Base-by-base conservation (phyloP, 495 filamentous ascomycete species). In the Aspergillus sparsus region DNA sequence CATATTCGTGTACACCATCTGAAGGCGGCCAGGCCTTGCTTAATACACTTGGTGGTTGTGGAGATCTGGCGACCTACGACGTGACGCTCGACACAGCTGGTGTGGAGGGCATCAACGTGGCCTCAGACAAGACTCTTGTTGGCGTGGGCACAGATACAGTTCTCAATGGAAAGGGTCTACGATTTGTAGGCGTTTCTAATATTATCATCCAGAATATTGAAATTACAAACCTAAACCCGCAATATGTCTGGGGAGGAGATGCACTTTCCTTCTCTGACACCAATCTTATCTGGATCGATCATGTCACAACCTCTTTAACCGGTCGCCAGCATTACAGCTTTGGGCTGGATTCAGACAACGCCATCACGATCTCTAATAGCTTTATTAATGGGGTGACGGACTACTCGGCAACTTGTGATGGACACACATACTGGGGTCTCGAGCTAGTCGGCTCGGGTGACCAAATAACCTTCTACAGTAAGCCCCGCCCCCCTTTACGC, bases 121-220 rank as follows among this genome's bases (percentile, higher is more conserved):
- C 63, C 13, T 77, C 75, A 12, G 63, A 78, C 66, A 80, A 80
- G 65, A 75, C 76, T 21, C 52, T 79, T 53, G 49, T 79, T 11
- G 77, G 77, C 31, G 49, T 56, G 39, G 77, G 77, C 16, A 64
- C 61, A 8, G 63, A 41, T n/a, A 75, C 74, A 61, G 54, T 75
- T 13, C 77, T 79, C 62, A 71, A 70, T 60, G 77, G 75, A 15
- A 76, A 75, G 60, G 75, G 77, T 57, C 64, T 79, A 6, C 71
- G 73, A 39, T 73, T 79, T 31, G 75, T 64, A 61, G 75, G 74
- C 53, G 74, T 71, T 35, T 66, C 33, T 61, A 79, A 79, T 61
- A 65, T 79, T 42, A 79, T 79, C 62, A 76, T 79, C 64, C 77
- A 79, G 73, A 80, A 80, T 66, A 71, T 80, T 53, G 71, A 71